These are phyloP conservation scores for Adansonia digitata DNA, from an alignment of 345 rosid species.

Conservation along the genomic window DNA sequence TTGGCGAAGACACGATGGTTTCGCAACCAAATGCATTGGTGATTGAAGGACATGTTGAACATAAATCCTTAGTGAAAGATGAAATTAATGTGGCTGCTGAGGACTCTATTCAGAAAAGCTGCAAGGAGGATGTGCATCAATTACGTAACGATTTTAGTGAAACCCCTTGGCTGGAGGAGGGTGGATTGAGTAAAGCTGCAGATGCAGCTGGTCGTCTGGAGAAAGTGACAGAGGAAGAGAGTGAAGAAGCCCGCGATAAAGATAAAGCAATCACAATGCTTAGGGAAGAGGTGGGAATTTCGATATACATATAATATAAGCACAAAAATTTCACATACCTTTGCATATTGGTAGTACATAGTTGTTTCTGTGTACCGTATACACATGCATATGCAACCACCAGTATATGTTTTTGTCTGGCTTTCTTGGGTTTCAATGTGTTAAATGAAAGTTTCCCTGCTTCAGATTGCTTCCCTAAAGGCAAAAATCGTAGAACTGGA, in stretches of 20 bases:
- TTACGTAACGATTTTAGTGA: constrained; percentile 20
- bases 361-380: not conserved
- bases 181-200: constrained; percentile 27
- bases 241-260: constrained; percentile 23
- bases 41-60: constrained; percentile 27
- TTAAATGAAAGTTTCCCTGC: constrained; percentile 9
- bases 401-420: not conserved
- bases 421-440: not conserved
- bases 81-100: constrained; percentile 6
- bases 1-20: constrained; percentile 25
- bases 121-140: constrained; percentile 26
- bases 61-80: constrained; percentile 3
- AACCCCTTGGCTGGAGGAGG: constrained; percentile 23
- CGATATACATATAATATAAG: not conserved
- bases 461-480: constrained; percentile 62
- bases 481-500: constrained; percentile 67
- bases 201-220: constrained; percentile 21
- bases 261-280: constrained; percentile 43
- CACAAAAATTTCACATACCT: not conserved
- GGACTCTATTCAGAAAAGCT: constrained; percentile 26
- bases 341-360: not conserved
- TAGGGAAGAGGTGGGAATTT: constrained; percentile 55
- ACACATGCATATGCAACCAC: not conserved
- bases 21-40: constrained; percentile 21
- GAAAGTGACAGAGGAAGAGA: constrained; percentile 24